Conservation (phyloP, 2,329 filamentous ascomycete species). For the Diplodia sapinea region DNA sequence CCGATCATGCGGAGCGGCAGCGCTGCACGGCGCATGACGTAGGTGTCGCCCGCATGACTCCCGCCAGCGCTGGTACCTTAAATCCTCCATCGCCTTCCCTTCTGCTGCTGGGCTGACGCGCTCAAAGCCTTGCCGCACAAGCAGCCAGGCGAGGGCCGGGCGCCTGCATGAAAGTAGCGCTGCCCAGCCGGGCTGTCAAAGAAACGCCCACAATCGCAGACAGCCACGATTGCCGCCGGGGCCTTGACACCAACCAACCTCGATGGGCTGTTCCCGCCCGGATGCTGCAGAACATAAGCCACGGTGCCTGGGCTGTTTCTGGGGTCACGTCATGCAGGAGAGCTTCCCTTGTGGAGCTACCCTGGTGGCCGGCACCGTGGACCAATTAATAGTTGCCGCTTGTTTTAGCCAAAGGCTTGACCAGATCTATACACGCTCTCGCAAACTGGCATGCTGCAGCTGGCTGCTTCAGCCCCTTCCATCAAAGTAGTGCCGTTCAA, state of each 20-base stretch:
- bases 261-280: conserved; percentile 11
- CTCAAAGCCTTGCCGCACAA: conserved; percentile 3
- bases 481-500: background rate
- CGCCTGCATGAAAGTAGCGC: conserved; percentile 19
- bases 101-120: conserved; percentile 1
- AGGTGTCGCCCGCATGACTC: conserved; percentile 27
- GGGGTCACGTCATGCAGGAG: conserved; percentile 28
- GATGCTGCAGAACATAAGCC: conserved; percentile 22
- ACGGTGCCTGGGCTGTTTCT: conserved; percentile 29
- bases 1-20: conserved; percentile 24
- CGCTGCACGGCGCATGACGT: conserved; percentile 22
- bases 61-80: conserved; percentile 26
- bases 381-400: conserved; percentile 26
- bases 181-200: conserved; percentile 20
- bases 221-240: conserved; percentile 16
- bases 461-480: background rate
- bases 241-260: conserved; percentile 25
- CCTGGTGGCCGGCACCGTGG: conserved; percentile 13
- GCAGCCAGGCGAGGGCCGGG: conserved; percentile 14
- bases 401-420: conserved; percentile 3
- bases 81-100: conserved; percentile 14
- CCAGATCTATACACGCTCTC: background rate
- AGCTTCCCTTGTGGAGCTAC: conserved; percentile 25
- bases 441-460: background rate
- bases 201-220: conserved; percentile 21